Conservation (phyloP, 2,329 filamentous ascomycete species). For the Monilinia aucupariae region DNA sequence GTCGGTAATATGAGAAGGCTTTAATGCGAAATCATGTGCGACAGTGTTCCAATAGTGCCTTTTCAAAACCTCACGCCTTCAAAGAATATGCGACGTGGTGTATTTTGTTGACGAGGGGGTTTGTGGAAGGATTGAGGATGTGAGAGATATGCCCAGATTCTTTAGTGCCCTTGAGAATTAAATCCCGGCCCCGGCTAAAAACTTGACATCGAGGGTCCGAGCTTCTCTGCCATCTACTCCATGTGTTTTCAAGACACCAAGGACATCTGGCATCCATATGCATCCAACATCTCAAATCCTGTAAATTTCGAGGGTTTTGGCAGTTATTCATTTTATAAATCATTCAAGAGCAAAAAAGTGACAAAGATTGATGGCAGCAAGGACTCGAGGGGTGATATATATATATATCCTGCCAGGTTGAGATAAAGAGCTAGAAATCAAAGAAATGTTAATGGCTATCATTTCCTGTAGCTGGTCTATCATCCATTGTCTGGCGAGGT, state of each 20-base stretch:
- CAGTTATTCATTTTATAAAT: too few relatives aligned
- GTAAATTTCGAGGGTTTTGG: too few relatives aligned
- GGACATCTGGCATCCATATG: too few relatives aligned
- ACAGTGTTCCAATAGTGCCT: background rate
- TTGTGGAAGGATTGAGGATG: background rate
- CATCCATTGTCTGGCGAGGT: too few relatives aligned
- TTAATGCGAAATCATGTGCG: background rate
- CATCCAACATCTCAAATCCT: too few relatives aligned
- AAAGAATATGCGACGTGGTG: background rate
- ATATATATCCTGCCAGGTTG: background rate
- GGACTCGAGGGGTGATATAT: too few relatives aligned
- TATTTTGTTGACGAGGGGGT: background rate
- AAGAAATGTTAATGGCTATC: background rate
- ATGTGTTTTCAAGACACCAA: background rate
- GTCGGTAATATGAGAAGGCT: background rate
- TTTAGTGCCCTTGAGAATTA: background rate
- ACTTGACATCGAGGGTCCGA: background rate
- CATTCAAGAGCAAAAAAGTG: background rate
- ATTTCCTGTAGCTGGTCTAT: background rate
- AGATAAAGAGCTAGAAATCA: background rate
- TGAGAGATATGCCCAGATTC: background rate
- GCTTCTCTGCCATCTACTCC: background rate
- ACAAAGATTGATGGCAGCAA: background rate
- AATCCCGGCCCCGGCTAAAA: background rate
- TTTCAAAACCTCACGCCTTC: background rate